Evolutionary conservation across 2,329 filamentous ascomycete species (phyloP), one percentile per base, ranked within the genome.

Genomic region (Lecanicillium sp.): DNA sequence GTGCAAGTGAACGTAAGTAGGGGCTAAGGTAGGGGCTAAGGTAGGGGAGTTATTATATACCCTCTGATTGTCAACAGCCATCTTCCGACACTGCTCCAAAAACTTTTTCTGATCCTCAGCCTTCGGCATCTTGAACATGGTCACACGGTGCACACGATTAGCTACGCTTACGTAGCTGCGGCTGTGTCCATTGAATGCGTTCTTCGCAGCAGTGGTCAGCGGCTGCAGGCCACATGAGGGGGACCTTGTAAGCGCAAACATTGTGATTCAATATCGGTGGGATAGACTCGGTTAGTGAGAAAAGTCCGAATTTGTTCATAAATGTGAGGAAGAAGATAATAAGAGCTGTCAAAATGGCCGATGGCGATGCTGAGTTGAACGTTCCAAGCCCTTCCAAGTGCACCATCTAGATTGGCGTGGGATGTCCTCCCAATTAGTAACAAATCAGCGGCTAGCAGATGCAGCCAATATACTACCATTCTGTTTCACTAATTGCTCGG

Each of bases 41-140:
- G 30, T 33, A 33, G 30, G 30, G 30, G 30, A 33, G 30, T 33
- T 33, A 15, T 26, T 52, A 58, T 62, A 42, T 56, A 78, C 67
- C 68, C 69, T 71, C 57, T 67, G 52, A 58, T 73, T 67, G 29
- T 64, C 54, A 51, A 61, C 56, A 7, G 60, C 60, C 39, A 77
- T 57, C 24, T 57, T 58, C 50, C 67, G 59, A 62, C 75, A 77
- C 43, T 66, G 65, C 40, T 70, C 66, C 21, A 76, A 51, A 46
- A 77, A 56, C 58, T 62, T 65, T 55, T 67, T 51, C 58, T 71
- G 71, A 52, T 70, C 65, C 39, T 66, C 71, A 51, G 61, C 56
- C 39, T 67, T 65, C 15, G 72, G 68, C 32, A 76, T 55, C 65
- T 77, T 78, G 69, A 78, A 78, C 67, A 78, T 68, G 54, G 75